These are phyloP conservation scores for Ricinus communis DNA, from an alignment of 345 rosid genomes.

Conservation along the genomic window DNA sequence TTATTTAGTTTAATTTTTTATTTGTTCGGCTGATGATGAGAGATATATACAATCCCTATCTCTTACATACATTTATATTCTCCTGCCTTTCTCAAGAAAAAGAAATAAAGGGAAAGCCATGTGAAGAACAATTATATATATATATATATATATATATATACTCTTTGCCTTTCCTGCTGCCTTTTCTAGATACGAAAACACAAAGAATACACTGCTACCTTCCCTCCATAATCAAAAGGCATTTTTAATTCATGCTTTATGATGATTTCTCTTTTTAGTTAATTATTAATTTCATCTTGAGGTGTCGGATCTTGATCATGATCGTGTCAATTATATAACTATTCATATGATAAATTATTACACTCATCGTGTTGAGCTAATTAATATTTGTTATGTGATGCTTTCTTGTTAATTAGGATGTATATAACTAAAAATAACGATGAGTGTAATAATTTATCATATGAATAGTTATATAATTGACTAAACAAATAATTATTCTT, in stretches of 20 bases:
- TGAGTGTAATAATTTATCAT: too few relatives aligned
- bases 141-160: neutral
- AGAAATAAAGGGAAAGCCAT: neutral
- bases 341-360: too few relatives aligned
- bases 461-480: too few relatives aligned
- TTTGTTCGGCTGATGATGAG: neutral
- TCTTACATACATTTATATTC: conserved; percentile 18
- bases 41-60: neutral
- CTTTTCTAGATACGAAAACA: conserved; percentile 7
- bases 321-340: too few relatives aligned
- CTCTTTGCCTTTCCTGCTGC: neutral
- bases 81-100: neutral
- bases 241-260: neutral
- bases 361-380: too few relatives aligned
- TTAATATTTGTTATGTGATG: too few relatives aligned
- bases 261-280: neutral
- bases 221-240: neutral
- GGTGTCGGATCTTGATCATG: neutral
- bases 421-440: too few relatives aligned
- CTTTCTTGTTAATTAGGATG: too few relatives aligned
- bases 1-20: neutral
- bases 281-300: neutral
- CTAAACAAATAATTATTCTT: too few relatives aligned
- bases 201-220: neutral
- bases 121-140: neutral